These are phyloP conservation scores for Pleurotus eryngii DNA, from an alignment of 768 basidiomycete genomes.

Conservation along the genomic window DNA sequence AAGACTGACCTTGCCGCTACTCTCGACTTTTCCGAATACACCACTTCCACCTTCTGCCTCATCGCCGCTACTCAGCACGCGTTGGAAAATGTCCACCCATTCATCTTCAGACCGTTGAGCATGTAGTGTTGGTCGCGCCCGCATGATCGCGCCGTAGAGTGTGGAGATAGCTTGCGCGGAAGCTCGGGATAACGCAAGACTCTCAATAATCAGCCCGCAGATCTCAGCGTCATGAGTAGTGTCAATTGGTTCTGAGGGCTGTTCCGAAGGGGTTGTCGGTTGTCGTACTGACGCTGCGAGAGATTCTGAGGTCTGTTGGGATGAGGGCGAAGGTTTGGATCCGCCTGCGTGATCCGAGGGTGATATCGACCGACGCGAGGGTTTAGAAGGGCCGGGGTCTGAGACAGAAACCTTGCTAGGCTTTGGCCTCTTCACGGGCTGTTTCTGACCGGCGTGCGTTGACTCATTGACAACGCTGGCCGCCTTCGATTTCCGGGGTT, in stretches of 20 bases:
- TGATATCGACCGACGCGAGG: not conserved
- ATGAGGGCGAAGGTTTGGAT: not conserved
- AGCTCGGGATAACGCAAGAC: conserved; percentile 68
- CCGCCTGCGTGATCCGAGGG: not conserved
- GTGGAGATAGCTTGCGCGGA: conserved; percentile 57
- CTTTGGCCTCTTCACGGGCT: not conserved
- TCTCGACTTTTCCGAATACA: conserved; percentile 72
- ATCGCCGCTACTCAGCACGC: conserved; percentile 44
- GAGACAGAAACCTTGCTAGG: not conserved
- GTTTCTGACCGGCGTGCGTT: not conserved
- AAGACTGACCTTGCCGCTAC: conserved; percentile 51
- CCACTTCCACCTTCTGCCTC: conserved; percentile 43
- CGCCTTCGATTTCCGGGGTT: not conserved
- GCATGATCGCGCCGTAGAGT: conserved; percentile 50
- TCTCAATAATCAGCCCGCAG: conserved; percentile 67
- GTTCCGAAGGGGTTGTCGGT: conserved; percentile 3
- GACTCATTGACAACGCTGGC: not conserved
- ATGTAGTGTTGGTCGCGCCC: conserved; percentile 50
- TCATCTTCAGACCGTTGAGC: conserved; percentile 36
- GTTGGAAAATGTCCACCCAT: conserved; percentile 48
- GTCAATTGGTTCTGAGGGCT: conserved; percentile 1
- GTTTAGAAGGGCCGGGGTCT: not conserved
- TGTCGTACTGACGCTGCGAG: conserved; percentile 1
- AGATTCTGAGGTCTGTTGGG: not conserved
- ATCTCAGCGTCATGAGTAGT: conserved; percentile 38